Conservation (phyloP, 2,329 filamentous ascomycete species). For the Stemphylium lycopersici region DNA sequence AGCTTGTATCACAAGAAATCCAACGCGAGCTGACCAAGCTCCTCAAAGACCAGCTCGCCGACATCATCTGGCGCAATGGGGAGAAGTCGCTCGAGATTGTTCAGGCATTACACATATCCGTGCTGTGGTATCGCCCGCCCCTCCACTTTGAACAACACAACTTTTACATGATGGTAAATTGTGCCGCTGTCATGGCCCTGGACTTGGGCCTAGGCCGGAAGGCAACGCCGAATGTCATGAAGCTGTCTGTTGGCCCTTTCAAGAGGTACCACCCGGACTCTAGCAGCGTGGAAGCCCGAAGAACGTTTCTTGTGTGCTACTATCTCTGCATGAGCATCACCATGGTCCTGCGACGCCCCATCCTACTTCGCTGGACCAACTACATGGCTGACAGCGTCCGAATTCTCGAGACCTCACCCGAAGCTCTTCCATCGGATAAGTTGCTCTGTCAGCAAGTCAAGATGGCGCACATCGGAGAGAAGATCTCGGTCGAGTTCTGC, state of each 20-base stretch:
- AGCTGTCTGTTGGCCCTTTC: slow-evolving; percentile 43
- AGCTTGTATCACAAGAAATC: slow-evolving; percentile 56
- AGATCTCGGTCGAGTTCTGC: slow-evolving; percentile 62
- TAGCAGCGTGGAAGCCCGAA: slow-evolving; percentile 62
- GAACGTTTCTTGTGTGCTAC: slow-evolving; percentile 67
- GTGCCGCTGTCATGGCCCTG: slow-evolving; percentile 80
- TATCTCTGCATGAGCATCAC: slow-evolving; percentile 64
- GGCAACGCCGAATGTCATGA: slow-evolving; percentile 52
- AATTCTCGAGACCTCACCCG: slow-evolving; percentile 61
- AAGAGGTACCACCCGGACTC: slow-evolving; percentile 51
- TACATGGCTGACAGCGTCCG: slow-evolving; percentile 69
- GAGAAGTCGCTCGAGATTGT: slow-evolving; percentile 84
- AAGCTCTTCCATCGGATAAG: slow-evolving; percentile 63
- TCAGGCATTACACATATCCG: slow-evolving; percentile 75
- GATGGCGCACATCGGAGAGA: slow-evolving; percentile 64
- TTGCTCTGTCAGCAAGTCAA: slow-evolving; percentile 64
- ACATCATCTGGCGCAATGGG: slow-evolving; percentile 74
- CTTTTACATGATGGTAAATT: slow-evolving; percentile 86
- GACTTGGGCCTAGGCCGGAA: slow-evolving; percentile 77
- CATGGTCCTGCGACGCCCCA: slow-evolving; percentile 64
- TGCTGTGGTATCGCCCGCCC: slow-evolving; percentile 86
- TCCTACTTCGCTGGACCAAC: slow-evolving; percentile 65
- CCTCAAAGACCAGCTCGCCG: slow-evolving; percentile 73
- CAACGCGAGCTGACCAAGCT: slow-evolving; percentile 71
- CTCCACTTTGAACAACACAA: slow-evolving; percentile 85